Evolutionary conservation across 306 rosid genomes (phyloP), one percentile per base, ranked within the genome.

Genomic region (Sindora glabra): DNA sequence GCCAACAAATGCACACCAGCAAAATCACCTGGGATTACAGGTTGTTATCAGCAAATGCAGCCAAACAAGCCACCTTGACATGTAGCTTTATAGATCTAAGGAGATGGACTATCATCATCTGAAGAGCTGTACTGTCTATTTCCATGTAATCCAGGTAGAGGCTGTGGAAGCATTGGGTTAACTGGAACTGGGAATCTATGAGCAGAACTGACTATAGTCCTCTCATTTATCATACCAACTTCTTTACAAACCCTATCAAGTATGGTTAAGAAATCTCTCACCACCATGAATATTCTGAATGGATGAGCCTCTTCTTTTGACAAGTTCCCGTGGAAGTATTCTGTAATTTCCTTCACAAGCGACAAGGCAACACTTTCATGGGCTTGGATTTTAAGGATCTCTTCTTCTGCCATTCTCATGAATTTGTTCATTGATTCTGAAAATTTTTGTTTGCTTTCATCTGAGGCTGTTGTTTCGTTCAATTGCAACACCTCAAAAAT

Each of bases 241-340:
- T 92, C 99, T 75, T 84, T 92, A 78, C 99, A 92, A 9, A 92
- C 96, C 27, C 94, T 69, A 17, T 92, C 99, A 6, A 92, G 90
- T 58, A 78, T 66, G 0, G 74, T 44, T 10, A 92, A 79, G 38
- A 92, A 89, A 74, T 92, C 96, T 68, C 99, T 74, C 29, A 92
- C 99, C 49, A 92, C 96, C 87, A 78, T 55, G 82, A 89, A 92
- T 63, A 92, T 92, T 80, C 99, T 77, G 49, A 89, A 89, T 0
- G 99, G 99, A 74, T 92, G 96, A 76, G 99, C 96, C 69, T 89
- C 99, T 88, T 89, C 99, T 69, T 78, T 92, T 0, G 99, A 68
- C 6, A 85, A 84, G 82, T 92, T 78, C 25, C 99, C 99, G 39
- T 92, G 99, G 77, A 92, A 92, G 62, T 92, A 92, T 74, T 89